Conservation (phyloP, 352 stramenopile species). For the Pythium aphanidermatum region DNA sequence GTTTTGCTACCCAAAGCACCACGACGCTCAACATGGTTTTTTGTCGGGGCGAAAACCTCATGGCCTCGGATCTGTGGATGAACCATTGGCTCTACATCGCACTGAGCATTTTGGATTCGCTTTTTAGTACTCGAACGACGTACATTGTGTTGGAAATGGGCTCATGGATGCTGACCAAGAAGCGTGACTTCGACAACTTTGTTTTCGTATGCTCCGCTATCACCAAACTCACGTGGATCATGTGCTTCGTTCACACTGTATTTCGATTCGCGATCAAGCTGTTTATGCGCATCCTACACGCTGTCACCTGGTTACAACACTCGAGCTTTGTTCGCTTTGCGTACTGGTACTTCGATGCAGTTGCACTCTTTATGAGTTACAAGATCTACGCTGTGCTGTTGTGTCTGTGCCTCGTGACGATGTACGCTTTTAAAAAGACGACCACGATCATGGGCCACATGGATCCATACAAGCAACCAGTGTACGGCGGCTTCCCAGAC, state of each 20-base stretch:
- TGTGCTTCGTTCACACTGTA: slow-evolving; percentile 28
- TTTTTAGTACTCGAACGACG: slow-evolving; percentile 24
- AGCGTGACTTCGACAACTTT: slow-evolving; percentile 24
- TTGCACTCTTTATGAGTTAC: slow-evolving; percentile 3
- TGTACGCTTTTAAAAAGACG: slow-evolving; percentile 8
- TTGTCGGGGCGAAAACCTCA: slow-evolving; percentile 12
- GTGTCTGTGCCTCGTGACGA: not conserved
- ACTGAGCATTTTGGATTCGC: slow-evolving; percentile 29
- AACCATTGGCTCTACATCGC: slow-evolving; percentile 42
- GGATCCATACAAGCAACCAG: slow-evolving; percentile 1
- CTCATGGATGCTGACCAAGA: slow-evolving; percentile 27
- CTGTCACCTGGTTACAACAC: not conserved
- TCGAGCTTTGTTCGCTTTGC: not conserved
- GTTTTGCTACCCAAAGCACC: slow-evolving; percentile 1
- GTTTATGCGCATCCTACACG: slow-evolving; percentile 1
- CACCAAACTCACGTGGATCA: slow-evolving; percentile 27
- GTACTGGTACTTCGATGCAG: slow-evolving; percentile 4
- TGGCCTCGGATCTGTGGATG: slow-evolving; percentile 36
- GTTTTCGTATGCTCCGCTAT: slow-evolving; percentile 29
- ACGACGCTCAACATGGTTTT: slow-evolving; percentile 19
- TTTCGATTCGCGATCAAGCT: slow-evolving; percentile 12
- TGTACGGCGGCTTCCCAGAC: slow-evolving; percentile 16
- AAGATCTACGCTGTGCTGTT: not conserved
- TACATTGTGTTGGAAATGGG: slow-evolving; percentile 29
- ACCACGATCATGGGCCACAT: slow-evolving; percentile 19